These are phyloP conservation scores for Rhodomyrtus tomentosa DNA, from an alignment of 345 rosid species.

Conservation along the genomic window DNA sequence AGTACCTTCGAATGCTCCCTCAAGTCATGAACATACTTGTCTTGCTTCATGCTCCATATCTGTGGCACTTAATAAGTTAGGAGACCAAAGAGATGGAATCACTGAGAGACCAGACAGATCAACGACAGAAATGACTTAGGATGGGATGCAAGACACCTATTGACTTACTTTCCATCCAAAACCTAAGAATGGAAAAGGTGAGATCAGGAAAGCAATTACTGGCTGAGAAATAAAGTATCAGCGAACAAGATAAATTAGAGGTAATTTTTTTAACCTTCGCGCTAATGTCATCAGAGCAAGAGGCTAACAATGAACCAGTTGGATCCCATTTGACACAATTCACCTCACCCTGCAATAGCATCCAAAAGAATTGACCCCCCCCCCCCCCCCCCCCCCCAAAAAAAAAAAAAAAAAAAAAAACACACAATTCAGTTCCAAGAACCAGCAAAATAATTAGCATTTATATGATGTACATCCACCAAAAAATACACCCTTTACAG, in stretches of 20 bases:
- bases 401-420: not conserved
- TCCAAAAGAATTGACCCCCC: not conserved
- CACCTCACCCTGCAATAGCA: conserved; percentile 77
- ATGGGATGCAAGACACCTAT: not conserved
- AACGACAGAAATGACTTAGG: not conserved
- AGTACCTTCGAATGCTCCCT: conserved; percentile 66
- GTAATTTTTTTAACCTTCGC: conserved; percentile 55
- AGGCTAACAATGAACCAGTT: conserved; percentile 79
- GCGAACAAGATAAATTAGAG: not conserved
- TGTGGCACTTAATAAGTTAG: conserved; percentile 9
- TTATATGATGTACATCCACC: not conserved
- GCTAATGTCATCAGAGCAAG: conserved; percentile 95
- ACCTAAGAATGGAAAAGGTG: not conserved
- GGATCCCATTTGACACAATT: conserved; percentile 99
- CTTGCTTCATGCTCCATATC: conserved; percentile 88
- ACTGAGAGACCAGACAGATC: not conserved
- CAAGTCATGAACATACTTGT: conserved; percentile 71
- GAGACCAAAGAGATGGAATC: not conserved
- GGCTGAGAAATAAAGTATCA: not conserved
- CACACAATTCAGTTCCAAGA: not conserved
- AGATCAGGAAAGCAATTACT: not conserved
- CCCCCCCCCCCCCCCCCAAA: no score
- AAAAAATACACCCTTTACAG: not conserved
- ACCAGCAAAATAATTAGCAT: not conserved
- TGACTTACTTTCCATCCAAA: not conserved